phyloP scores from a whole-genome alignment of 306 rosid species.

The Trichosanthes truncata region DNA sequence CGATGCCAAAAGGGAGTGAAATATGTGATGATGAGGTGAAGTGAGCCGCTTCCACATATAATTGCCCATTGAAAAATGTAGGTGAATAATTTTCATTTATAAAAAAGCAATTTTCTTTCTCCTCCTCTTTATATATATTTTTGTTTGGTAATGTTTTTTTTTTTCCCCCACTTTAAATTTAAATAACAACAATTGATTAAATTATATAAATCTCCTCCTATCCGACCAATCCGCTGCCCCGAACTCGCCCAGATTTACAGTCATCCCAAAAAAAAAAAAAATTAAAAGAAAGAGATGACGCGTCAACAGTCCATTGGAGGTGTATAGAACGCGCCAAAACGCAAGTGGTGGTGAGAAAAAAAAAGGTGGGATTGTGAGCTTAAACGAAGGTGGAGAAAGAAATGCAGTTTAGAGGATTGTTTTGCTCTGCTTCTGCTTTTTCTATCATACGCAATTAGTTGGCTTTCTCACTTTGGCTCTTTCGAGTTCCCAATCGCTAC shows the following conservation, averaged over 20 bases:
- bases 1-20: neutral
- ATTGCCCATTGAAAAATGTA: conserved; percentile 6
- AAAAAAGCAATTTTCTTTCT: neutral
- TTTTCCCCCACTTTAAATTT: neutral
- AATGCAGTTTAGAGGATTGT: neutral
- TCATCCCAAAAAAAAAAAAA: neutral
- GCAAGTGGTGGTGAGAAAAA: neutral
- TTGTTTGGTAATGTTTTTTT: neutral
- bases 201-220: neutral
- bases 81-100: neutral
- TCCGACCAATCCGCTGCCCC: neutral
- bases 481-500: conserved; percentile 8
- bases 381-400: neutral
- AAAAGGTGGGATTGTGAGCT: neutral
- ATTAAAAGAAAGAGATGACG: neutral
- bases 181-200: neutral
- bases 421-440: conserved; percentile 12
- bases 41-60: conserved; percentile 9
- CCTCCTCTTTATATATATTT: neutral
- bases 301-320: neutral
- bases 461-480: neutral
- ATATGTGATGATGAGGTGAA: neutral
- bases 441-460: conserved; percentile 17
- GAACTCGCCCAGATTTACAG: neutral
- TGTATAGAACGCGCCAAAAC: neutral